Percentiles rank a stretch among this genome's conserved stretches.
These are phyloP conservation scores for Boletus sp. DNA, from an alignment of 768 basidiomycete genomes.

Conservation along the genomic window DNA sequence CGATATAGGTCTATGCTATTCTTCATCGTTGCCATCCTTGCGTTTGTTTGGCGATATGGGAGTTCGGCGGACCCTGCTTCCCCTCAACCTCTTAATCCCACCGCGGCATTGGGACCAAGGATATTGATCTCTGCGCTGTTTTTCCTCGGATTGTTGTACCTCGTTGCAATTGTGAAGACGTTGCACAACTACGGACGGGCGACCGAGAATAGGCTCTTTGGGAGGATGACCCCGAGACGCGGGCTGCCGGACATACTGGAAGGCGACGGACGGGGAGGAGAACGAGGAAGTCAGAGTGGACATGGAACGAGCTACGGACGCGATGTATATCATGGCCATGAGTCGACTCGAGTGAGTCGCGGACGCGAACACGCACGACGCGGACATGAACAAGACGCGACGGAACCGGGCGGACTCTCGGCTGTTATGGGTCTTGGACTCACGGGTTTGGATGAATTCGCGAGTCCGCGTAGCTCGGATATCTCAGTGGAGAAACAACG, in stretches of 20 bases:
- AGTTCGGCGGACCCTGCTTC: slow-evolving; percentile 39
- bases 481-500: slow-evolving; percentile 11
- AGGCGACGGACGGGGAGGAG: not conserved
- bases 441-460: slow-evolving; percentile 20
- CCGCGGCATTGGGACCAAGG: slow-evolving; percentile 49
- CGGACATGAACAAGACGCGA: not conserved
- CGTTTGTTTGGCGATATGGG: slow-evolving; percentile 67
- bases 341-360: slow-evolving; percentile 1
- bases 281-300: slow-evolving; percentile 4
- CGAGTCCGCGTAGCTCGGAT: slow-evolving; percentile 6
- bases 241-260: not conserved
- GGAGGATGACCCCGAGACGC: not conserved
- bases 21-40: slow-evolving; percentile 60
- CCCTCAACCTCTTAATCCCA: slow-evolving; percentile 37
- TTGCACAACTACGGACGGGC: slow-evolving; percentile 54
- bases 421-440: slow-evolving; percentile 31
- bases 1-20: slow-evolving; percentile 59
- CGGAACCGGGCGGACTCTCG: slow-evolving; percentile 19
- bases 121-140: slow-evolving; percentile 55
- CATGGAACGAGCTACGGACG: not conserved
- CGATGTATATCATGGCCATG: not conserved
- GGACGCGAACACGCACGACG: slow-evolving; percentile 13
- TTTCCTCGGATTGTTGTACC: slow-evolving; percentile 58
- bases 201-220: not conserved
- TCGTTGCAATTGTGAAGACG: slow-evolving; percentile 59